Percentiles rank a stretch among this genome's conserved stretches.
These are phyloP conservation scores for Astrocystis sublimbata DNA, from an alignment of 495 filamentous ascomycete genomes.

Conservation along the genomic window DNA sequence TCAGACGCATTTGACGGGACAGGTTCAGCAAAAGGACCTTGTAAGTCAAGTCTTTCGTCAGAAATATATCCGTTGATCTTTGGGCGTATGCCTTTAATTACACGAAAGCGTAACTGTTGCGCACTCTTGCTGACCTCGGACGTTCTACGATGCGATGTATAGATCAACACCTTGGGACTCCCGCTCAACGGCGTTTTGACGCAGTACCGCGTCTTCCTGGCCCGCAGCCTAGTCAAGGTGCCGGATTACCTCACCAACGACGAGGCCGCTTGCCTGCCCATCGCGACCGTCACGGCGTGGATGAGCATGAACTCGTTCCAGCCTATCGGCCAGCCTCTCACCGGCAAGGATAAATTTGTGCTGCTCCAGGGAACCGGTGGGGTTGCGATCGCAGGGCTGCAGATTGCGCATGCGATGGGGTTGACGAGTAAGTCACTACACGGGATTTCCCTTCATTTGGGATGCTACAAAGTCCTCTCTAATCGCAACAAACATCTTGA, in stretches of 20 bases:
- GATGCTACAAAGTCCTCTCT: no score
- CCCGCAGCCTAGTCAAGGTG: constrained; percentile 37
- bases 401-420: constrained; percentile 41
- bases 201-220: constrained; percentile 46
- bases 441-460: no score
- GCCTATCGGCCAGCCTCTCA: constrained; percentile 36
- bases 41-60: no score
- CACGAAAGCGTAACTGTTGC: neutral
- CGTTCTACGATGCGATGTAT: neutral
- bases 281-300: constrained; percentile 50
- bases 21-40: constrained; percentile 36
- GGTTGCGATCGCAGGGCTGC: constrained; percentile 39
- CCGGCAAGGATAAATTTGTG: constrained; percentile 25
- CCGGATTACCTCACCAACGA: constrained; percentile 43
- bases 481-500: neutral
- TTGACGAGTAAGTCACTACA: constrained; percentile 38
- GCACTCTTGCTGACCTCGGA: neutral
- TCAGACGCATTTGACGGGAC: constrained; percentile 44
- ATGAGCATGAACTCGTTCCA: constrained; percentile 46
- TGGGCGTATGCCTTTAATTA: no score
- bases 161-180: constrained; percentile 37
- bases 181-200: constrained; percentile 41
- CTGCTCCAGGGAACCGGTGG: constrained; percentile 51
- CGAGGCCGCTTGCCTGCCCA: constrained; percentile 45
- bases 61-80: no score